These are phyloP conservation scores for Colletotrichum orbiculare DNA, from an alignment of 2,329 filamentous ascomycete genomes.

Conservation along the genomic window DNA sequence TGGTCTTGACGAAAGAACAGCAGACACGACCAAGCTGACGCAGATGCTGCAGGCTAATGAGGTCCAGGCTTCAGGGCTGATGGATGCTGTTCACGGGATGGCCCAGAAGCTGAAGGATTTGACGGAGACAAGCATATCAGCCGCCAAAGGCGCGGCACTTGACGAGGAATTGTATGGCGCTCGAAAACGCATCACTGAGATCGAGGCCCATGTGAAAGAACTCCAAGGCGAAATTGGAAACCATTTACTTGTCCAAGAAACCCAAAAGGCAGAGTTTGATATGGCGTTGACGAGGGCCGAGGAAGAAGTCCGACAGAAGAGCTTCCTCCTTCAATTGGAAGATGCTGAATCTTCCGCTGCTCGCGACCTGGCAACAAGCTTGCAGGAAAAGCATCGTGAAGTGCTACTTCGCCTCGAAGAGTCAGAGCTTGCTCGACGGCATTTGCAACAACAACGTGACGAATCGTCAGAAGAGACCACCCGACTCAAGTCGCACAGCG, in stretches of 20 bases:
- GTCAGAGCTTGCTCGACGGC: not conserved
- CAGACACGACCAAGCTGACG: slow-evolving; percentile 14
- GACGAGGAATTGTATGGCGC: not conserved
- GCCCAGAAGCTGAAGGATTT: not conserved
- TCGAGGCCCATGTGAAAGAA: not conserved
- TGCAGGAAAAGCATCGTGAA: not conserved
- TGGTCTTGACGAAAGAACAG: slow-evolving; percentile 28
- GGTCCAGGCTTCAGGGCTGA: not conserved
- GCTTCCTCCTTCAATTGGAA: not conserved
- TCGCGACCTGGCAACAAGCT: not conserved
- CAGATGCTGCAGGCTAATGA: slow-evolving; percentile 16
- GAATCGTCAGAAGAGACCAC: not conserved
- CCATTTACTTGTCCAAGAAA: slow-evolving; percentile 8
- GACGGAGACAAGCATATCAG: not conserved
- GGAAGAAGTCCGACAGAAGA: slow-evolving; percentile 1
- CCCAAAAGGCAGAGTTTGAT: slow-evolving; percentile 17
- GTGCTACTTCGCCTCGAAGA: not conserved
- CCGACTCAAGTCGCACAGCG: not conserved
- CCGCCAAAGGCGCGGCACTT: not conserved
- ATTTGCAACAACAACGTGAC: not conserved
- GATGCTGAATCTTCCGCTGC: not conserved
- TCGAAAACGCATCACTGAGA: not conserved
- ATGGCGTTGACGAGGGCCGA: slow-evolving; percentile 6
- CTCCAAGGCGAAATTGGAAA: not conserved
- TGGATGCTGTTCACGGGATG: slow-evolving; percentile 7